Evolutionary conservation across 1,139 yeast genomes (phyloP).

Genomic region (Citeromyces hawaiiensis): DNA sequence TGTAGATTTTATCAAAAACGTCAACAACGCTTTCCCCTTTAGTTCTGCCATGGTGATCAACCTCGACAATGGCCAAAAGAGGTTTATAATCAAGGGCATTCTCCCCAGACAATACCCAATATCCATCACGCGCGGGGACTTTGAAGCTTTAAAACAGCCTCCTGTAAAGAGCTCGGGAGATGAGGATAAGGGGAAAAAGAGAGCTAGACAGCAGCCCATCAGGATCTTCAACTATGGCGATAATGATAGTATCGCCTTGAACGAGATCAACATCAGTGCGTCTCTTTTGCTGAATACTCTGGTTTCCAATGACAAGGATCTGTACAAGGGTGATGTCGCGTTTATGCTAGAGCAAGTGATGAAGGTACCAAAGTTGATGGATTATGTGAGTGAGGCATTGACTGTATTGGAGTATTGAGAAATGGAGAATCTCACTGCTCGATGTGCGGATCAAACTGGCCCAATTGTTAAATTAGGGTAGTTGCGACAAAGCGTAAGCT

Average conservation of each 20-base stretch:
- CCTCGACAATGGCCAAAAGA: conserved; percentile 44
- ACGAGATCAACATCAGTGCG: conserved; percentile 23
- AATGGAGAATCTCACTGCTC: no score
- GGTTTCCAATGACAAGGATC: conserved; percentile 7
- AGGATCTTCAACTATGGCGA: conserved; percentile 15
- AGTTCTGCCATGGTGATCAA: conserved; percentile 89
- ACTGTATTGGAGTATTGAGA: conserved; percentile 11
- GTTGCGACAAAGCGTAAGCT: no score
- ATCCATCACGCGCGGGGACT: conserved; percentile 21
- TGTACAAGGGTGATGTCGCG: conserved; percentile 16
- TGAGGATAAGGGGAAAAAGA: conserved; percentile 2
- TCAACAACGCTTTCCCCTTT: conserved; percentile 78
- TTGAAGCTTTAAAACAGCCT: conserved; percentile 12
- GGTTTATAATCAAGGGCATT: conserved; percentile 86
- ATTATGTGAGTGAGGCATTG: conserved; percentile 15
- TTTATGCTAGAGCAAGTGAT: conserved; percentile 16
- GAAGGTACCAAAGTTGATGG: conserved; percentile 19
- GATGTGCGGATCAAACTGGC: no score
- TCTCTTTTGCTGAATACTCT: conserved; percentile 19
- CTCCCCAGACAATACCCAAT: conserved; percentile 46
- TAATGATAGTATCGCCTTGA: conserved; percentile 15
- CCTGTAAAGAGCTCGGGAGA: conserved; percentile 5
- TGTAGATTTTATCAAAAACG: conserved; percentile 91
- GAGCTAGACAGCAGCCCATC: conserved; percentile 13
- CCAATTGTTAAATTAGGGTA: no score